phyloP scores from a whole-genome alignment of 2,329 filamentous ascomycete genomes.

The Pyrenophora tritici-repentis region DNA sequence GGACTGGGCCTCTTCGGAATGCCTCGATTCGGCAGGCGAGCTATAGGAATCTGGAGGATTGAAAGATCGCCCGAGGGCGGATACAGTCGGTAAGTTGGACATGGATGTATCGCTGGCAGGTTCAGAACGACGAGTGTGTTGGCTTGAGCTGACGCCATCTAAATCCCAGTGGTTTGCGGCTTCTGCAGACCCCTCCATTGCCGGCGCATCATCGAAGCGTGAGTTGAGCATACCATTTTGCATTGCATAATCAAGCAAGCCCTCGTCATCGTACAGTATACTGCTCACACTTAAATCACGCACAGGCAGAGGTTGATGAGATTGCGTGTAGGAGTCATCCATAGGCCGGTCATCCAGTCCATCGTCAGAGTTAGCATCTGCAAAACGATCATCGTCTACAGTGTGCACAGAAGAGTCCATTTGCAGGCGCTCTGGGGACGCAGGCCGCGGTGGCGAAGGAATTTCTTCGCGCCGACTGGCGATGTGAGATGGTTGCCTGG shows the following conservation, averaged over 20 bases:
- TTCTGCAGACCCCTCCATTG: conserved; percentile 8
- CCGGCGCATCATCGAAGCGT: conserved; percentile 21
- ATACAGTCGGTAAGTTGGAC: conserved; percentile 30
- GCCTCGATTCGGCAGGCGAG: conserved; percentile 16
- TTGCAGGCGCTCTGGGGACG: conserved; percentile 9
- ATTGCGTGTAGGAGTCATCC: conserved; percentile 10
- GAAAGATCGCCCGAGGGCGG: conserved; percentile 29
- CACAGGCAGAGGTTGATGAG: conserved; percentile 12
- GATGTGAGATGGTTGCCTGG: conserved; percentile 2
- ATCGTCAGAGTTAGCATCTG: conserved; percentile 49
- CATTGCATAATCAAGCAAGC: conserved; percentile 41
- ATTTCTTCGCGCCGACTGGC: conserved; percentile 3
- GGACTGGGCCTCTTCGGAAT: conserved; percentile 5
- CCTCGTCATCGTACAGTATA: conserved; percentile 43
- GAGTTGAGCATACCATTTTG: conserved; percentile 40
- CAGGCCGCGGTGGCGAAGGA: conserved; percentile 1
- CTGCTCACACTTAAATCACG: conserved; percentile 35
- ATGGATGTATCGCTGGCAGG: conserved; percentile 24
- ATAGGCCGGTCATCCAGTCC: conserved; percentile 24
- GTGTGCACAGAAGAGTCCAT: conserved; percentile 38
- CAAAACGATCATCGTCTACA: conserved; percentile 49
- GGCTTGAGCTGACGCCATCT: conserved; percentile 18
- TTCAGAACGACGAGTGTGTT: conserved; percentile 15
- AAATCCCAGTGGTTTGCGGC: conserved; percentile 8
- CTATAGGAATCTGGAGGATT: conserved; percentile 8